Base-by-base conservation (phyloP, 805 yeast species). In the Naumovozyma baii region DNA sequence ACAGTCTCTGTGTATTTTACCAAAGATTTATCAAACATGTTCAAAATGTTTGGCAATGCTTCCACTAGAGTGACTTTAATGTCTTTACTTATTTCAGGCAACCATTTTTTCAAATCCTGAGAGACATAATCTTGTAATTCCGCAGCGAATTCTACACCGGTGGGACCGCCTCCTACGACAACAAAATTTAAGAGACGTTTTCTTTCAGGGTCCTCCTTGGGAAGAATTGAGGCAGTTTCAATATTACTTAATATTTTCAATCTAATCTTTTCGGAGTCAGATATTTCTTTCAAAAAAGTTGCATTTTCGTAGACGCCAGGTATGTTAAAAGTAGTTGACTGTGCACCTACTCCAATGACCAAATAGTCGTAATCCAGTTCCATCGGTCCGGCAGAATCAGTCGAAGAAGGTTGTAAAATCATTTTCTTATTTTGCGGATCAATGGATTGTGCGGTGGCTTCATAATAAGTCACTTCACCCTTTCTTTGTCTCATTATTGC, bases 121-220 rank as follows among this genome's bases (percentile, higher is more conserved):
- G 83, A 87, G 46, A 88, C 83, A 66, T 83, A 90, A 66, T 88
- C 97, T 66, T 84, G 92, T 54, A 88, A 70, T 66, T 90, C 97
- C 55, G 95, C 97, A 49, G 97, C 96, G 54, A 87, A 83, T 68
- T 88, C 96, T 47, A 88, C 96, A 69, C 97, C 97, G 31, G 97
- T 88, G 59, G 97, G 96, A 47, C 97, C 97, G 64, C 96, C 97
- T 55, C 97, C 97, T 51, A 92, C 94, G 46, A 90, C 94, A 46
- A 90, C 88, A 53, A 87, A 80, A 47, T 80, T 82, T 60, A 88
- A 73, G 52, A 90, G 73, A 62, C 94, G 77, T 66, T 78, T 76
- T 65, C 96, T 77, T 61, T 83, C 94, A 13, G 79, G 78, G 50
- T 77, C 84, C 28, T 65, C 62, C 50, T 73, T 73, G 42, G 92